A percentile compares a stretch with the other conserved stretches of the same genome.
Evolutionary conservation across 2,329 filamentous ascomycete species (phyloP).

Genomic region (Lomentospora prolificans): DNA sequence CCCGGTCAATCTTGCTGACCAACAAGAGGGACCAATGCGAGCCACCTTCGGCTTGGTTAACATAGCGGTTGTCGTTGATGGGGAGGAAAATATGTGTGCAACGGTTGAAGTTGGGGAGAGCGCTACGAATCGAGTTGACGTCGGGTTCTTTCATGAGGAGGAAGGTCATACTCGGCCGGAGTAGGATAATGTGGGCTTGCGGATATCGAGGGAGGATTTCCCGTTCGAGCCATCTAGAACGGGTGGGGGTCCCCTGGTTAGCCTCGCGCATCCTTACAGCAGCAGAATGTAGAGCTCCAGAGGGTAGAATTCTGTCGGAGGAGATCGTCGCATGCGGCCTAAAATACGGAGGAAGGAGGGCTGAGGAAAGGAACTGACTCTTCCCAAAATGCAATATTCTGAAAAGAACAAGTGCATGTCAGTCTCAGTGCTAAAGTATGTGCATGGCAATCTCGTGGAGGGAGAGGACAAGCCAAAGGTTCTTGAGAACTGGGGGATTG

Average conservation of each 20-base stretch:
- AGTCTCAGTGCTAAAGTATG: background rate
- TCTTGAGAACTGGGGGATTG: background rate
- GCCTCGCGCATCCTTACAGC: constrained; percentile 14
- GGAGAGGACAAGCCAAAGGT: background rate
- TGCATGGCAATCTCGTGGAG: background rate
- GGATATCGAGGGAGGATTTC: constrained; percentile 75
- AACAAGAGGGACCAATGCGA: constrained; percentile 92
- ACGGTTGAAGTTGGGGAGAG: constrained; percentile 68
- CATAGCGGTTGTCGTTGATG: constrained; percentile 78
- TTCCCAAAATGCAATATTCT: constrained; percentile 98
- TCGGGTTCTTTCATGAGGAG: constrained; percentile 70
- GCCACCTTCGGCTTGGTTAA: constrained; percentile 72
- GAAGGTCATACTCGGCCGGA: constrained; percentile 87
- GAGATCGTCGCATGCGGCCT: background rate
- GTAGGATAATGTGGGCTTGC: constrained; percentile 76
- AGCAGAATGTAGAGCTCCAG: too few relatives aligned
- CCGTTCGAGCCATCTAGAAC: constrained; percentile 66
- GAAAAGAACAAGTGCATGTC: constrained; percentile 5
- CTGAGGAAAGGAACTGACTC: constrained; percentile 47
- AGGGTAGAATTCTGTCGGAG: constrained; percentile 2
- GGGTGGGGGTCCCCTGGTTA: background rate
- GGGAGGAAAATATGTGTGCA: constrained; percentile 93
- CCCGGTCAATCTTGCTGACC: constrained; percentile 76
- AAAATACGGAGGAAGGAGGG: background rate
- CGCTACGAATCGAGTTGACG: constrained; percentile 46